phyloP scores from a whole-genome alignment of 202 grass and related monocot species.

The Hordeum pubiflorum region DNA sequence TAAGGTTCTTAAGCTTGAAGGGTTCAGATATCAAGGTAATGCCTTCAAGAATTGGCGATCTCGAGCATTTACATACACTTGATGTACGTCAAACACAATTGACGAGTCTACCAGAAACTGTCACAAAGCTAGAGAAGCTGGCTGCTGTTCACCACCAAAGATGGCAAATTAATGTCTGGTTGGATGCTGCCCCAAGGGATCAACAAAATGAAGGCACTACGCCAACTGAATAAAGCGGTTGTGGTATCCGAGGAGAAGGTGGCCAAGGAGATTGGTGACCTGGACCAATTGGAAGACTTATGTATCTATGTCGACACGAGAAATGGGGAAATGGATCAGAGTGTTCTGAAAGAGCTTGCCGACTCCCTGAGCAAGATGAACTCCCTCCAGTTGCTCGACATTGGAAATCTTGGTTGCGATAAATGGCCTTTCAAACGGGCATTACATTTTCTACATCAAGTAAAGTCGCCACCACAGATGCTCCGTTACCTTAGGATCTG shows the following conservation, averaged over 20 bases:
- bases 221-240: too few species aligned
- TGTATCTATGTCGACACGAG: background rate
- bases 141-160: too few species aligned
- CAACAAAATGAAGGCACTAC: too few species aligned
- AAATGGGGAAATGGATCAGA: background rate
- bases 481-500: background rate
- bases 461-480: background rate
- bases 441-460: background rate
- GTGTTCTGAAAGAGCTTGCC: background rate
- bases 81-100: too few species aligned
- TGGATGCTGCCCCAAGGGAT: too few species aligned
- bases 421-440: background rate
- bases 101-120: too few species aligned
- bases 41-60: background rate
- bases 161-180: too few species aligned
- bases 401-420: background rate
- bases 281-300: background rate
- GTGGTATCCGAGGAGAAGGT: too few species aligned
- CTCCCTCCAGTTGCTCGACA: background rate
- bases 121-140: too few species aligned
- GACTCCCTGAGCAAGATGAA: background rate
- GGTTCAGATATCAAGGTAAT: background rate
- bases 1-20: constrained; percentile 28
- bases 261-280: too few species aligned
- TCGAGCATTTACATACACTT: constrained; percentile 24